Evolutionary conservation across 2,329 filamentous ascomycete species (phyloP), one percentile per base, ranked within the genome.

Genomic region (Hypomyces rosellus): DNA sequence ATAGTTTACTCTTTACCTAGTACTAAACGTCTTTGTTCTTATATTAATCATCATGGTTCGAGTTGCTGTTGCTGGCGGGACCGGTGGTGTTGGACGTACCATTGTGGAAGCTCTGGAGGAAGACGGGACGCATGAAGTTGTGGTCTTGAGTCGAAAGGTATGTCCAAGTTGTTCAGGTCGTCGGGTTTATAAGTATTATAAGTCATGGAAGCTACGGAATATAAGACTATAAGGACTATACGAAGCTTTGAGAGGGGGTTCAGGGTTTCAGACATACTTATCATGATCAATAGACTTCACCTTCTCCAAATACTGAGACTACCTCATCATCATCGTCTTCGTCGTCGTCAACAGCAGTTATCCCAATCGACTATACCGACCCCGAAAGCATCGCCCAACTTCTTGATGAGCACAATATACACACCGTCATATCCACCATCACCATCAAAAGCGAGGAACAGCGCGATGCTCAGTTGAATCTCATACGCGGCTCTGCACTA

Each of bases 11-110:
- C 22, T 25, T 25, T 7, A n/a, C n/a, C n/a, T n/a, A n/a, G n/a
- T 25, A 25, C 22, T 25, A 4, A 25, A 25, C 22, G 7, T 4
- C 22, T 30, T 11, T 30, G 4, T 11, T 30, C 3, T 30, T 30
- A 30, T 30, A n/a, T 2, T 30, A 7, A 30, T 30, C 25, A 11
- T 30, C 25, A 45, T 49, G 39, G 46, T 42, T 20, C 33, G 22
- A 30, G 62, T 77, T 39, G 74, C 71, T 46, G 66, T 77, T 16
- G 69, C 70, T 5, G 74, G 74, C 45, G 74, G 73, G 14, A 71
- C 68, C 1, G 73, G 74, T 15, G 64, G 63, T 14, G 61, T 76
- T 3, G 74, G 74, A 8, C 67, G 63, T 16, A 69, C 72, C 2
- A 63, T 78, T 37, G 68, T 76, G 20, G 73, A 77, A 16, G 68